Evolutionary conservation across 257 asterid genomes (phyloP).

Genomic region (Solanum arcanum): DNA sequence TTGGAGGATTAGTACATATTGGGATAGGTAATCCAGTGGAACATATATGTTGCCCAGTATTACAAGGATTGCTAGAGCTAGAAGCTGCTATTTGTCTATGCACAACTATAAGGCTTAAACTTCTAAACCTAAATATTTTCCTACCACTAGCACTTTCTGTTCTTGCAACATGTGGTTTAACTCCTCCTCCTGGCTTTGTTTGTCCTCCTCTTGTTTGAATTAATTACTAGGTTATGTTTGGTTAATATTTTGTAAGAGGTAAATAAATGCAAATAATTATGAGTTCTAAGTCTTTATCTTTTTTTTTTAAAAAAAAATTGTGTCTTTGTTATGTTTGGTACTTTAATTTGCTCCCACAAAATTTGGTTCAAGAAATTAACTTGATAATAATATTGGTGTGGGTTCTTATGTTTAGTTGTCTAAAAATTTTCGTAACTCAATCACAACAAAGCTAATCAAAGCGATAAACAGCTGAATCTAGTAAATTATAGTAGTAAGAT

Average conservation of each 20-base stretch:
- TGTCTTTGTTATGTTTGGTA: background rate
- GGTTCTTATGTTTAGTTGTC: background rate
- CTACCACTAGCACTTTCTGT: conserved; percentile 77
- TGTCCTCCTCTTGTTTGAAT: conserved; percentile 52
- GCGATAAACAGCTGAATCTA: background rate
- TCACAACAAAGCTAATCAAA: background rate
- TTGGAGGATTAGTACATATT: conserved; percentile 77
- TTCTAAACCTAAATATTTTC: conserved; percentile 72
- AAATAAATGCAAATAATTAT: background rate
- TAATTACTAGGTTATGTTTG: background rate
- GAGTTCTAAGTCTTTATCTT: background rate
- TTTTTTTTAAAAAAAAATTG: background rate
- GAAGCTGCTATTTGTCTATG: conserved; percentile 92
- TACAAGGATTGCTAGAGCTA: conserved; percentile 70
- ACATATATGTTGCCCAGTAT: conserved; percentile 75
- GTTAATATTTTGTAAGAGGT: background rate
- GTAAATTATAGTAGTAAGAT: background rate
- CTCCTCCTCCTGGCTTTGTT: conserved; percentile 81
- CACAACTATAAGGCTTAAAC: conserved; percentile 67
- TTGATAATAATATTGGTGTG: background rate
- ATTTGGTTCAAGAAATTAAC: background rate
- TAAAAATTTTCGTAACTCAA: background rate
- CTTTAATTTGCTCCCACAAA: background rate
- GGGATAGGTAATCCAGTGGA: conserved; percentile 75
- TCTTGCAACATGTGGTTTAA: conserved; percentile 65